These are phyloP conservation scores for Malus sieversii DNA, from an alignment of 306 rosid species.

Conservation along the genomic window DNA sequence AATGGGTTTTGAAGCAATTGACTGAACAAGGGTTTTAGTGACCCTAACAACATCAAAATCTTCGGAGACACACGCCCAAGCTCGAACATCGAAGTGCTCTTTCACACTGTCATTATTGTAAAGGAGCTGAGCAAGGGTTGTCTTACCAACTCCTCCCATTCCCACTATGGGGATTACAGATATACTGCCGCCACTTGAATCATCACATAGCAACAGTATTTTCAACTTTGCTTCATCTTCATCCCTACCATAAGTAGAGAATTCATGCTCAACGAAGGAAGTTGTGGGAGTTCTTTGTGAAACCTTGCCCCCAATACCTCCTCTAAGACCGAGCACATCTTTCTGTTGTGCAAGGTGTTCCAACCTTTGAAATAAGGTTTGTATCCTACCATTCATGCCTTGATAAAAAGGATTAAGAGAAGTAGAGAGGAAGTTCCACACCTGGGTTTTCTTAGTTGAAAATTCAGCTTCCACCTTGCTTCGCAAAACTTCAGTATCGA, in stretches of 20 bases:
- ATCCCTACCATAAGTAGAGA: neutral
- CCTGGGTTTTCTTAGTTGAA: neutral
- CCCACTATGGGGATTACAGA: neutral
- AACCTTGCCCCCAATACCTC: neutral
- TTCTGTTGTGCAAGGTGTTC: neutral
- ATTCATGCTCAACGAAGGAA: neutral
- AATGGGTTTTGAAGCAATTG: neutral
- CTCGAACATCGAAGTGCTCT: neutral
- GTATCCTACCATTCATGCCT: neutral
- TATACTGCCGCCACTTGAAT: neutral
- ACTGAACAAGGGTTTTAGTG: neutral
- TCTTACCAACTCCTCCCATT: neutral
- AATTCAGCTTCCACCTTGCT: neutral
- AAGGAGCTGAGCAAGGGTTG: conserved; percentile 1
- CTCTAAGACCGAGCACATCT: neutral
- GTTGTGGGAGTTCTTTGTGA: neutral
- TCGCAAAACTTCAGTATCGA: neutral
- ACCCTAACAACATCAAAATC: neutral
- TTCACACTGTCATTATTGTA: neutral
- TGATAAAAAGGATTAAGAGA: neutral
- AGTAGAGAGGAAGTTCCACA: neutral
- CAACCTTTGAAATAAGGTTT: neutral
- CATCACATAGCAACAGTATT: neutral
- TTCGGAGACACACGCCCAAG: neutral
- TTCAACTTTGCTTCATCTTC: neutral